Base-by-base conservation (phyloP, 306 rosid genomes). In the Cicer bijugum region DNA sequence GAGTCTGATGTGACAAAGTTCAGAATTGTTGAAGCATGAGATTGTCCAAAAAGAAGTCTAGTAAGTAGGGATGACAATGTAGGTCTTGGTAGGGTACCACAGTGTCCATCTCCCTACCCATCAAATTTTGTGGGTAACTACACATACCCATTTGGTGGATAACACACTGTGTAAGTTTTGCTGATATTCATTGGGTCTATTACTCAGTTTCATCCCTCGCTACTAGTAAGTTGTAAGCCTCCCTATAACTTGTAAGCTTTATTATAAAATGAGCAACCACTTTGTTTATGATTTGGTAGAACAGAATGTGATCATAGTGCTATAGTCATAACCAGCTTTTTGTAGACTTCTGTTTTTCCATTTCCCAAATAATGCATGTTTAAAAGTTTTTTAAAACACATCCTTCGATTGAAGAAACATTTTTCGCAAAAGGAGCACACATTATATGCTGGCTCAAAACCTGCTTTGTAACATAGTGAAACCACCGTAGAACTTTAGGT, bases 1-100 rank as follows among this genome's bases (percentile, higher is more conserved):
- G 50, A 72, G 19, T 46, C 48, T 57, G 62, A 57, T 48, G 56
- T 37, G 70, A 28, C 61, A 35, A 37, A 57, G 20, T 28, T 45
- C 43, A 67, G 50, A 66, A 35, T 58, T 76, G 57, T 19, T 58
- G 61, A 57, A 67, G 43, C 40, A 8, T 38, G 40, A n/a, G 53
- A n/a, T 48, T 7, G 53, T 48, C 53, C 53, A 47, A 12, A 47
- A 12, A 48, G 2, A 7, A 12, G 53, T 48, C 3, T 48, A 48
- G 53, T 48, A 12, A n/a, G 15, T 48, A n/a, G 17, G 17, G 53
- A 48, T 12, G 8, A 48, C 17, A 48, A 48, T 48, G 53, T n/a
- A 47, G 16, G 6, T 47, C 53, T 47, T 15, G 16, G 15, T 47
- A 6, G 52, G 53, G 16, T 47, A 47, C 17, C 53, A 47, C 28